Evolutionary conservation across 2,329 filamentous ascomycete genomes (phyloP).

Genomic region (Fusarium redolens): DNA sequence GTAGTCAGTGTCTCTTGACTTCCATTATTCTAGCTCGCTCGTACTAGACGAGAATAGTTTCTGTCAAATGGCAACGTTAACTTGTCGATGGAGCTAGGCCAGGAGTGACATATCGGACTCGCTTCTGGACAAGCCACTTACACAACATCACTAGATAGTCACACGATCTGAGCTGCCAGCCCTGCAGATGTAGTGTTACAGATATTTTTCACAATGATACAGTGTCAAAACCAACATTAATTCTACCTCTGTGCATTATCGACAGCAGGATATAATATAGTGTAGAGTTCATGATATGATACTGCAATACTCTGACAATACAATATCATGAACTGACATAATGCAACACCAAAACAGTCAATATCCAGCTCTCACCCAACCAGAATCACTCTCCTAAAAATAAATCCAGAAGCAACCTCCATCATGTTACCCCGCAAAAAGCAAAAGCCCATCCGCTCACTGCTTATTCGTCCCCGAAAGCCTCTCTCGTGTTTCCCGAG

Average conservation of each 20-base stretch:
- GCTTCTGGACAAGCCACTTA: conserved; percentile 18
- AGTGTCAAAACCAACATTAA: neutral
- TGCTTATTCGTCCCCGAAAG: conserved; percentile 28
- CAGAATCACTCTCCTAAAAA: conserved; percentile 18
- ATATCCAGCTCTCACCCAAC: neutral
- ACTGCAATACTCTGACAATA: neutral
- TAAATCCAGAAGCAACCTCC: conserved; percentile 10
- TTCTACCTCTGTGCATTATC: neutral
- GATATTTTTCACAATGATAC: neutral
- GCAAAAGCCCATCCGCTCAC: neutral
- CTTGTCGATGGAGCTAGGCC: conserved; percentile 4
- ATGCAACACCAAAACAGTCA: neutral
- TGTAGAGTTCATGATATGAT: neutral
- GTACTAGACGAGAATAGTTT: neutral
- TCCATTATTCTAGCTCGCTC: neutral
- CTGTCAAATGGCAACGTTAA: conserved; percentile 17
- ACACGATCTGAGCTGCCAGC: conserved; percentile 32
- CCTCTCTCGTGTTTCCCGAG: conserved; percentile 24
- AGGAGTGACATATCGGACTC: neutral
- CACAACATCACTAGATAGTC: conserved; percentile 16
- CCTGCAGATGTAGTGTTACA: conserved; percentile 10
- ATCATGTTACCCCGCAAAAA: conserved; percentile 25
- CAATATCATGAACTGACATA: neutral
- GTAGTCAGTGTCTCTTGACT: neutral
- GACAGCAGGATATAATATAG: neutral